These are phyloP conservation scores for Fusarium virguliforme DNA, from an alignment of 2,329 filamentous ascomycete genomes.

Conservation along the genomic window DNA sequence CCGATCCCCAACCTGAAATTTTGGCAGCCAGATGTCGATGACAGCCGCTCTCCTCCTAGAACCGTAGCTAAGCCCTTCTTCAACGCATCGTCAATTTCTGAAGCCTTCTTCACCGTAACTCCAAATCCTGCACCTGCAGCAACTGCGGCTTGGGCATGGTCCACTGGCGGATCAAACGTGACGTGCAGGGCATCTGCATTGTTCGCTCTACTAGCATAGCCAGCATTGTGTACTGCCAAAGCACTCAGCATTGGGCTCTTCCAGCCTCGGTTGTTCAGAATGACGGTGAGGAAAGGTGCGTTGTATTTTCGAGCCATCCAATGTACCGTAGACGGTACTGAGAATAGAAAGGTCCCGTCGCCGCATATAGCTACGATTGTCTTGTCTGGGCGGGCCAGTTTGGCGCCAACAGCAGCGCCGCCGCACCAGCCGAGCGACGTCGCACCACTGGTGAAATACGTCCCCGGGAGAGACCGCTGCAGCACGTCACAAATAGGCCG, in stretches of 20 bases:
- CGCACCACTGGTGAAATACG: constrained; percentile 85
- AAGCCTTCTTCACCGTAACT: background rate
- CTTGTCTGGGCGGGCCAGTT: constrained; percentile 72
- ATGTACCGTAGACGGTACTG: constrained; percentile 67
- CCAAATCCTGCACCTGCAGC: background rate
- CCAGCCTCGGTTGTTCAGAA: constrained; percentile 69
- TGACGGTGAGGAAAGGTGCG: constrained; percentile 68
- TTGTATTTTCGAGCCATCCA: constrained; percentile 68
- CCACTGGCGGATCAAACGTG: background rate
- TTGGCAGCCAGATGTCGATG: background rate
- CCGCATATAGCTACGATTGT: constrained; percentile 70
- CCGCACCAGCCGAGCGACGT: constrained; percentile 86
- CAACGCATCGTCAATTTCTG: background rate
- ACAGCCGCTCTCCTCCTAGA: background rate
- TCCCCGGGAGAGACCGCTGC: constrained; percentile 70
- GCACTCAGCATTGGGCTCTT: background rate
- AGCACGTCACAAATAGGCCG: constrained; percentile 77
- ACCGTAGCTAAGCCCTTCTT: background rate
- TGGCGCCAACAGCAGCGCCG: constrained; percentile 81
- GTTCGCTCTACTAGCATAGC: background rate
- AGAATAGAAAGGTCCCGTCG: constrained; percentile 69
- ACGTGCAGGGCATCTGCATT: background rate
- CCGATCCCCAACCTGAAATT: background rate
- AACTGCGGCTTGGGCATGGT: background rate
- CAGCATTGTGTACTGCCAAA: background rate